A percentile compares a stretch with the other conserved stretches of the same genome.
Conservation (phyloP, 495 filamentous ascomycete species). For the Neurospora terricola region DNA sequence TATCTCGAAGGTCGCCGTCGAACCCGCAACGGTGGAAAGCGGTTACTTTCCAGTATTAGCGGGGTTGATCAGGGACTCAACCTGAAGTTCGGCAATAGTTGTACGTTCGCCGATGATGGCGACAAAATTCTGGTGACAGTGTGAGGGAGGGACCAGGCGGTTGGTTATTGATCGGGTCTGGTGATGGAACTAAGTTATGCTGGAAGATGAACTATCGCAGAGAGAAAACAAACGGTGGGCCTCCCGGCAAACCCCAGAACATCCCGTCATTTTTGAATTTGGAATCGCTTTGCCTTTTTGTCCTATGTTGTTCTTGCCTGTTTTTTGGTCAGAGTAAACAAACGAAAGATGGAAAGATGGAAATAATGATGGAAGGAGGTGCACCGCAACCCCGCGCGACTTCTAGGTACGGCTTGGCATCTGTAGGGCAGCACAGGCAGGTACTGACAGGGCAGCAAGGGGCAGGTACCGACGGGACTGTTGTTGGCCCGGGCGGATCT, state of each 20-base stretch:
- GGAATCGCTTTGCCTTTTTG: background rate
- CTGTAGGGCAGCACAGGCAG: background rate
- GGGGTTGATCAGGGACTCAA: background rate
- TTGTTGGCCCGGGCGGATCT: background rate
- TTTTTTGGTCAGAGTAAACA: background rate
- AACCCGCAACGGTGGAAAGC: background rate
- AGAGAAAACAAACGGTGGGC: background rate
- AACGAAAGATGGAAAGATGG: background rate
- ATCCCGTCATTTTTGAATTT: background rate
- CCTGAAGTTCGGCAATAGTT: background rate
- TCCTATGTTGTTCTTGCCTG: background rate
- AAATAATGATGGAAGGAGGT: background rate
- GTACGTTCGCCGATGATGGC: background rate
- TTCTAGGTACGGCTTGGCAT: background rate
- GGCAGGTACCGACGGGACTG: background rate
- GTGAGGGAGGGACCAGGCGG: background rate
- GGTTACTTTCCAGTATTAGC: background rate
- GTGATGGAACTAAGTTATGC: background rate
- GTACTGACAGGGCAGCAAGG: background rate
- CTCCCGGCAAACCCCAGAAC: background rate
- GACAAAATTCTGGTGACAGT: background rate
- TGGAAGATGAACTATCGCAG: background rate
- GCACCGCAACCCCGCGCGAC: background rate
- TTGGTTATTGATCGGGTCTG: background rate
- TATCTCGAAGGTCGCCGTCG: background rate